phyloP scores from a whole-genome alignment of 2,329 filamentous ascomycete species.

The Trichoderma citrinoviride region DNA sequence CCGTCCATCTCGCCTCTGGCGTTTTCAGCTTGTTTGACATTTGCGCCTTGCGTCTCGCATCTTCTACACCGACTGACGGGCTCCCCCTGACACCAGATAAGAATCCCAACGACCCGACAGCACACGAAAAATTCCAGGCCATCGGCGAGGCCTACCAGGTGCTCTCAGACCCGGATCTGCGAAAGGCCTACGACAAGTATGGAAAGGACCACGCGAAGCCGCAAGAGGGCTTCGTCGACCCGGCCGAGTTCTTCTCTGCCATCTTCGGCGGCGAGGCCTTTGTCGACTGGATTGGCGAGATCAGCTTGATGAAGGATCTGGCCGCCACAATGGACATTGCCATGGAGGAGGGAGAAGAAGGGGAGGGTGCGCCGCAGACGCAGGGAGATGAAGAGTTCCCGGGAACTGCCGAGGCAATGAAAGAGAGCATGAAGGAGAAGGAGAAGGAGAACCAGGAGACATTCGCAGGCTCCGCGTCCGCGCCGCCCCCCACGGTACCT shows the following conservation, averaged over 20 bases:
- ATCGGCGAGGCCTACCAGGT: slow-evolving; percentile 77
- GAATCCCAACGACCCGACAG: slow-evolving; percentile 93
- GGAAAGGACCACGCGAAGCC: slow-evolving; percentile 94
- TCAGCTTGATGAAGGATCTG: slow-evolving; percentile 96
- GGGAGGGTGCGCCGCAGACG: slow-evolving; percentile 49
- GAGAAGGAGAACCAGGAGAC: slow-evolving; percentile 26
- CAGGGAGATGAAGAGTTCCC: slow-evolving; percentile 56
- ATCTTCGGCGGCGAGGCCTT: slow-evolving; percentile 98
- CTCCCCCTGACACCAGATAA: slow-evolving; percentile 62
- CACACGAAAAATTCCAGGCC: slow-evolving; percentile 89
- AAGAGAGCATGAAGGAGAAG: slow-evolving; percentile 51
- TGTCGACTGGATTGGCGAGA: slow-evolving; percentile 94
- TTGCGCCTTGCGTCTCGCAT: not conserved
- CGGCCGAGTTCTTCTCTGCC: slow-evolving; percentile 95
- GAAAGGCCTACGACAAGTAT: slow-evolving; percentile 92
- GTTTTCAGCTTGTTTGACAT: not conserved
- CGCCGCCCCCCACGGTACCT: slow-evolving; percentile 29
- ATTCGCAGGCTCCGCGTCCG: not conserved
- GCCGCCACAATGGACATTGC: slow-evolving; percentile 98
- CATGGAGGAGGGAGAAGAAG: slow-evolving; percentile 68
- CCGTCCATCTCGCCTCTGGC: not conserved
- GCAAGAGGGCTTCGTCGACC: slow-evolving; percentile 89
- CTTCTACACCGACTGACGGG: not conserved
- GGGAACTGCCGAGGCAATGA: slow-evolving; percentile 55
- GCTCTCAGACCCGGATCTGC: slow-evolving; percentile 80